Evolutionary conservation across 2,329 filamentous ascomycete genomes (phyloP), one percentile per base, ranked within the genome.

Genomic region (Cercospora sp.): DNA sequence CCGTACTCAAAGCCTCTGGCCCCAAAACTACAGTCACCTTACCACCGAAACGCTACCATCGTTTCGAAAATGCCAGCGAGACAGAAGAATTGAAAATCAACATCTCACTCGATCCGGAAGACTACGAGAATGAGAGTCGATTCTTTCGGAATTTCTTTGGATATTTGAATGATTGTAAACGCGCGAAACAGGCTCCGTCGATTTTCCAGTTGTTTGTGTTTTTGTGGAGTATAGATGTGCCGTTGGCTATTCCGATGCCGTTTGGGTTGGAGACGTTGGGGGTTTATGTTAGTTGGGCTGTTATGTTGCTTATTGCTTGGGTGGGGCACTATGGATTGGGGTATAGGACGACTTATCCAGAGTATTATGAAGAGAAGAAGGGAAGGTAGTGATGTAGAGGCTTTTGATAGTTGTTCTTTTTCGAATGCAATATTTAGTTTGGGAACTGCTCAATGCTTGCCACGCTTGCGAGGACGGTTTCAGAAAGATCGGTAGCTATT

Each of bases 91-190:
- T 72, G 61, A 66, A 68, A 31, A 72, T 72, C 33, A 68, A 72
- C 28, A 71, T 72, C 36, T 66, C 70, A 36, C 60, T 72, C 1
- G 71, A 72, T 31, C 71, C 71, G 0, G 69, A 72, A 31, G 69
- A 72, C 26, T 72, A 72, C 31, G 71, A 72, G 64, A 72, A 72
- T 36, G 71, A 72, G 39, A 66, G 65, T 20, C 33, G 69, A 23
- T 72, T 72, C 53, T 72, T 72, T 30, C 48, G 71, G 4, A 72
- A 72, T 18, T 72, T 72, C 59, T 72, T 72, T 63, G 71, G 71
- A 26, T 72, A 72, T 53, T 45, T 72, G 31, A 64, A 67, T 31
- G 71, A 72, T 58, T 72, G 71, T 57, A 71, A 72, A 42, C 60
- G 63, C n/a, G 65, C 63, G 9, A 65, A 68, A 59, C 64, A 42